phyloP scores from a whole-genome alignment of 129 eudicot species.

The Pulicaria dysenterica region DNA sequence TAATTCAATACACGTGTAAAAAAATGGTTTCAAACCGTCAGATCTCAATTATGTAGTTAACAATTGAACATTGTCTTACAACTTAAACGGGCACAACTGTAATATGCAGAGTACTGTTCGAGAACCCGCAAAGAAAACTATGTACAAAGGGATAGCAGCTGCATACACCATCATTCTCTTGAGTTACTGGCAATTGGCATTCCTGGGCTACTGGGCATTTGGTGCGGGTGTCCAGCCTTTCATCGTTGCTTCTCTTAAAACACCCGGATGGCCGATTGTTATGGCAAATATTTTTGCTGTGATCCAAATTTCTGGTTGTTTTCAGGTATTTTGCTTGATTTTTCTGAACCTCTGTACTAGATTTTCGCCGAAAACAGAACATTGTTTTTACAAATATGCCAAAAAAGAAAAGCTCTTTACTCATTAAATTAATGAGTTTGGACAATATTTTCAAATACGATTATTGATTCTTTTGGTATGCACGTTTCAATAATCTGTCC shows the following conservation, averaged over 20 bases:
- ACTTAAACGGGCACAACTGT: conserved; percentile 3
- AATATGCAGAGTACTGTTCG: conserved; percentile 46
- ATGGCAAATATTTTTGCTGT: conserved; percentile 63
- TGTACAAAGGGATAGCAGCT: conserved; percentile 61
- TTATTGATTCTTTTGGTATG: too few relatives aligned
- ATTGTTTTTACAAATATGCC: too few relatives aligned
- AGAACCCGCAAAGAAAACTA: conserved; percentile 56
- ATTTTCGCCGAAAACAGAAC: neutral
- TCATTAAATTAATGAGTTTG: too few relatives aligned
- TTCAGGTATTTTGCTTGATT: conserved; percentile 37
- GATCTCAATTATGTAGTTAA: neutral
- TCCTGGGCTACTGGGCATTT: conserved; percentile 55
- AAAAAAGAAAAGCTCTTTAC: too few relatives aligned
- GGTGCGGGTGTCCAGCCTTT: conserved; percentile 52
- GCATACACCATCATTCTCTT: conserved; percentile 47
- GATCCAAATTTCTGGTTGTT: conserved; percentile 60
- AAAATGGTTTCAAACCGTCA: neutral
- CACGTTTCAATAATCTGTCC: too few relatives aligned
- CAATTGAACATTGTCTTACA: neutral
- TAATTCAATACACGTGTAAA: neutral
- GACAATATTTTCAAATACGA: too few relatives aligned
- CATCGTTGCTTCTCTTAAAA: conserved; percentile 52
- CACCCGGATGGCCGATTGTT: conserved; percentile 51
- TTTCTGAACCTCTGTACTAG: neutral
- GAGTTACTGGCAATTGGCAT: conserved; percentile 60